Evolutionary conservation across 345 rosid species (phyloP).

Genomic region (Salix viminalis): DNA sequence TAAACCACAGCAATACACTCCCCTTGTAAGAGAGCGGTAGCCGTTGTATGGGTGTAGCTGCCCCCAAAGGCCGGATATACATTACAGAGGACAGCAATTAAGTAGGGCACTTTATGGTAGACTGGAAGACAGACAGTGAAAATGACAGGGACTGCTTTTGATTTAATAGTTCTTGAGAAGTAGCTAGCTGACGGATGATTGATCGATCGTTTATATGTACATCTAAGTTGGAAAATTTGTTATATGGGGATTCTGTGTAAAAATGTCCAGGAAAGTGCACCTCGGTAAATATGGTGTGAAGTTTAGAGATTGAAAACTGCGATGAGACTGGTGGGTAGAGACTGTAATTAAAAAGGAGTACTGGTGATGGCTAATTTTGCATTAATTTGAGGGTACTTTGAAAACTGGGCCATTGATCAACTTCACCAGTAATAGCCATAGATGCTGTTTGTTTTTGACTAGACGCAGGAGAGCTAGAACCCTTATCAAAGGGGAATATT

Average conservation of each 20-base stretch:
- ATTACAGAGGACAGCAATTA: not conserved
- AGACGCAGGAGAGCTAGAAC: not conserved
- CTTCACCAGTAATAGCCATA: not conserved
- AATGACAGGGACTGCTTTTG: not conserved
- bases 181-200: not conserved
- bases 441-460: not conserved
- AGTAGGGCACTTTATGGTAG: slow-evolving; percentile 10
- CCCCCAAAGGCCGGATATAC: not conserved
- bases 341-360: not conserved
- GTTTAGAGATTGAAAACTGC: not conserved
- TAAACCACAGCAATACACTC: not conserved
- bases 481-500: not conserved
- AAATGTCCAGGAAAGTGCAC: not conserved
- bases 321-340: not conserved
- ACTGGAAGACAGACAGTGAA: not conserved
- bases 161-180: not conserved
- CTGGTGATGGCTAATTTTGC: not conserved
- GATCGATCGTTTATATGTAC: not conserved
- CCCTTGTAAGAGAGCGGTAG: not conserved
- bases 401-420: not conserved
- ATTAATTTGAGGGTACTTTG: not conserved
- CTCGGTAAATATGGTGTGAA: not conserved
- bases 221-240: not conserved
- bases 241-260: not conserved
- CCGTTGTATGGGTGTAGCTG: too few relatives aligned